phyloP scores from a whole-genome alignment of 176 grass and related monocot species.

The Eragrostis curvula region DNA sequence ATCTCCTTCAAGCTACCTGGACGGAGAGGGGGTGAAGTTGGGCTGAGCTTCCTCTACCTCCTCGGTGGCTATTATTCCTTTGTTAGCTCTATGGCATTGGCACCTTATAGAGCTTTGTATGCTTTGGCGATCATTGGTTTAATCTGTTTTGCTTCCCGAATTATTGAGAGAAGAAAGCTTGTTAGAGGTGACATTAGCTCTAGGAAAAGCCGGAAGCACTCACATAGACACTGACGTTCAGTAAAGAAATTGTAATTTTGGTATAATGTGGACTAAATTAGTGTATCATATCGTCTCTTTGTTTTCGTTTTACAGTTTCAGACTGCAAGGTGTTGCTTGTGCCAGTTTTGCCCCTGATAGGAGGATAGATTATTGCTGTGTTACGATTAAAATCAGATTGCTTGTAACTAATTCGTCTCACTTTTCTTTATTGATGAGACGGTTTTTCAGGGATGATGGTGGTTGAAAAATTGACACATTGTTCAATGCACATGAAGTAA shows the following conservation, averaged over 20 bases:
- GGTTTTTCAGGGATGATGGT: no score
- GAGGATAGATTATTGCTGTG: neutral
- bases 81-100: slow-evolving; percentile 59
- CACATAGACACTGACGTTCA: slow-evolving; percentile 69
- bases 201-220: slow-evolving; percentile 79
- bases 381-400: neutral
- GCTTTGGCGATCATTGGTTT: slow-evolving; percentile 71
- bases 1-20: slow-evolving; percentile 63
- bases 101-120: slow-evolving; percentile 80
- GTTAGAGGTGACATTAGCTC: slow-evolving; percentile 62
- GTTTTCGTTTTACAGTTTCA: slow-evolving; percentile 1
- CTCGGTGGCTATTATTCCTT: slow-evolving; percentile 86
- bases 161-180: slow-evolving; percentile 60
- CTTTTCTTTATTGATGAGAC: no score
- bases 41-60: slow-evolving; percentile 80
- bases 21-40: slow-evolving; percentile 46
- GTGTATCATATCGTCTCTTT: slow-evolving; percentile 19
- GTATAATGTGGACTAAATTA: neutral
- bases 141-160: slow-evolving; percentile 63
- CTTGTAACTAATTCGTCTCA: neutral
- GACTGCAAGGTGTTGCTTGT: neutral
- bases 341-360: slow-evolving; percentile 22
- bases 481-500: no score
- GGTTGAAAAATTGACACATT: no score
- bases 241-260: slow-evolving; percentile 11